Percentiles rank a stretch among this genome's conserved stretches.
phyloP scores from a whole-genome alignment of 2,329 filamentous ascomycete species.

The Xylaria sp. region DNA sequence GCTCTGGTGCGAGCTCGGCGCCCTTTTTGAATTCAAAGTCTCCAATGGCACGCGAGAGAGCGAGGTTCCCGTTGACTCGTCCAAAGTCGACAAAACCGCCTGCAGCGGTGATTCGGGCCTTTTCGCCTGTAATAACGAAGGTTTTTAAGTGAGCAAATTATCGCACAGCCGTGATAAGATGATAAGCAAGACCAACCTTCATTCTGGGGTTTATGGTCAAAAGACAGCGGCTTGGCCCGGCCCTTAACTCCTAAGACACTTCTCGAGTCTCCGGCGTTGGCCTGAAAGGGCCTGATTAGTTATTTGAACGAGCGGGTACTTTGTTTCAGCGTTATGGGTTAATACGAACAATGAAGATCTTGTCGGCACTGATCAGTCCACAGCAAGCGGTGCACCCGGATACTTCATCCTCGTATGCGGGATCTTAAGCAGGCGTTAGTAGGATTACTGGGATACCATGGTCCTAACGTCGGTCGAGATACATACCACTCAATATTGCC shows the following conservation, averaged over 20 bases:
- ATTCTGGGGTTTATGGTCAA: constrained; percentile 98
- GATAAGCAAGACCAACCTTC: constrained; percentile 71
- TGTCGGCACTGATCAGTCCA: constrained; percentile 86
- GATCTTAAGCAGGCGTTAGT: constrained; percentile 69
- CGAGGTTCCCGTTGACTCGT: constrained; percentile 97
- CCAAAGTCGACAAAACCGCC: constrained; percentile 99
- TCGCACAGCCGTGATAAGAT: not conserved
- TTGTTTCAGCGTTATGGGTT: constrained; percentile 13
- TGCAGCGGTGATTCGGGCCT: constrained; percentile 92
- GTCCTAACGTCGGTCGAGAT: not conserved
- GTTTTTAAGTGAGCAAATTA: constrained; percentile 29
- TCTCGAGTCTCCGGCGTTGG: constrained; percentile 96
- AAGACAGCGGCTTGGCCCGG: constrained; percentile 96
- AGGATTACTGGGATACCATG: not conserved
- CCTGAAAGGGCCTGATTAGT: constrained; percentile 65
- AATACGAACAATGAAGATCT: constrained; percentile 90
- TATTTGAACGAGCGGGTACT: constrained; percentile 27
- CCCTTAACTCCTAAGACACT: constrained; percentile 96
- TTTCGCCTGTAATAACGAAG: constrained; percentile 73
- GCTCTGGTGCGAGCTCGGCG: constrained; percentile 94
- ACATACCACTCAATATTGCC: constrained; percentile 90
- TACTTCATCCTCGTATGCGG: constrained; percentile 96
- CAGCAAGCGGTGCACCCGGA: constrained; percentile 98
- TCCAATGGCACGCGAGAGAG: constrained; percentile 94
- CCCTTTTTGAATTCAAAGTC: constrained; percentile 99